These are phyloP conservation scores for Dysphania ambrosioides DNA, from an alignment of 148 eudicot genomes.

Conservation along the genomic window DNA sequence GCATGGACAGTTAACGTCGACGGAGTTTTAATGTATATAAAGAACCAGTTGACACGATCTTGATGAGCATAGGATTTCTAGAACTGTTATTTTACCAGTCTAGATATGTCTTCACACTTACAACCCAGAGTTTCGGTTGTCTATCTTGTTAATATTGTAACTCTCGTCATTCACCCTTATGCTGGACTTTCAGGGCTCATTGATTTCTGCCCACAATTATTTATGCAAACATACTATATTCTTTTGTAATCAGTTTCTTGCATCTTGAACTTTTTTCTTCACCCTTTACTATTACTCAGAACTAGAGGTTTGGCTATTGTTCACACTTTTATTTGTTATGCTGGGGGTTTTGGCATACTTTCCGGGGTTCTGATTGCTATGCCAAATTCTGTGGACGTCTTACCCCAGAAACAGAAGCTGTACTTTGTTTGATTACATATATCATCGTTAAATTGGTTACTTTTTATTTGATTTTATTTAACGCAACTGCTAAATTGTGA, in stretches of 20 bases:
- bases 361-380: no score
- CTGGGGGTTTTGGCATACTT: no score
- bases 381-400: no score
- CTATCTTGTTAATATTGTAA: conserved; percentile 13
- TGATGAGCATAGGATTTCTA: conserved; percentile 28
- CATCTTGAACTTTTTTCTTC: background rate
- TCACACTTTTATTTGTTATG: no score
- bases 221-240: background rate
- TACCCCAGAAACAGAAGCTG: no score
- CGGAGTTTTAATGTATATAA: conserved; percentile 55
- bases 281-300: no score
- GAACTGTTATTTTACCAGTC: conserved; percentile 1
- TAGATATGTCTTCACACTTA: no score
- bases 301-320: no score
- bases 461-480: no score
- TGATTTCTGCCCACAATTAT: background rate
- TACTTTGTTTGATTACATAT: no score
- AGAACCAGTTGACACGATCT: conserved; percentile 56
- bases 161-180: background rate
- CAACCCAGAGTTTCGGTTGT: background rate
- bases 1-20: conserved; percentile 84
- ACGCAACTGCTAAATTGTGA: no score
- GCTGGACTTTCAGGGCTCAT: background rate
- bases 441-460: no score
- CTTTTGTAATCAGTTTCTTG: background rate